Base-by-base conservation (phyloP, 768 basidiomycete species). In the Lentinula guzmanii region DNA sequence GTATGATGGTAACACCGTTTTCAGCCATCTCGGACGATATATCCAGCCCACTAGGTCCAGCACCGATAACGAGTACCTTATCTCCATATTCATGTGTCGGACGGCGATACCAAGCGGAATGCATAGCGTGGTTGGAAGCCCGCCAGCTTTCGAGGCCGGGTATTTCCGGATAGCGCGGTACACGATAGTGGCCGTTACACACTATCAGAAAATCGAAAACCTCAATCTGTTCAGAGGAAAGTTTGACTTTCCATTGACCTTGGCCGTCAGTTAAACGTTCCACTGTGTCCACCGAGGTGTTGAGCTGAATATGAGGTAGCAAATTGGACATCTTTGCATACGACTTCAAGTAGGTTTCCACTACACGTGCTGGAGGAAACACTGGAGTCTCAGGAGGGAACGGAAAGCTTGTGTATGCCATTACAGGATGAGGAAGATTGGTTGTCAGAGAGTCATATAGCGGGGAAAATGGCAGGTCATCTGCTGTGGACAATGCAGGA, bases 381-480 rank as follows among this genome's bases (percentile, higher is more conserved):
- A 92, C 75, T 1, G 86, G 79, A 0, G 91, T 92, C 2, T 81
- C 83, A 0, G 89, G 86, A 0, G 89, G 89, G 67, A 92, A 93
- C 1, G 78, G 67, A 67, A 82, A 85, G 51, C 79, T 80, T 1
- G 79, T 74, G 65, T 78, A 93, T 2, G 82, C 81, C 92, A 94
- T 93, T 53, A 86, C 62, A 1, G 87, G 87, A 65, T 93, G 89
- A 0, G 92, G 89, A 4, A 94, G 69, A 66, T 93, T 93, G 1
- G 91, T 87, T n/a, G 87, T 88, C 11, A 94, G 75, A 0, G 87
- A 87, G 67, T 93, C 87, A 67, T 94, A 94, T 8, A 91, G 67
- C 1, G 92, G 84, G 1, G 89, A 87, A 35, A 80, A 67, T 1
- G 89, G 89, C 6, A 83, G 83, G 37, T 82, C 71, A 18, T 74